A percentile compares a stretch with the other conserved stretches of the same genome.
Conservation (phyloP, 192 early-diverging fungal genomes). For the Gigaspora rosea region DNA sequence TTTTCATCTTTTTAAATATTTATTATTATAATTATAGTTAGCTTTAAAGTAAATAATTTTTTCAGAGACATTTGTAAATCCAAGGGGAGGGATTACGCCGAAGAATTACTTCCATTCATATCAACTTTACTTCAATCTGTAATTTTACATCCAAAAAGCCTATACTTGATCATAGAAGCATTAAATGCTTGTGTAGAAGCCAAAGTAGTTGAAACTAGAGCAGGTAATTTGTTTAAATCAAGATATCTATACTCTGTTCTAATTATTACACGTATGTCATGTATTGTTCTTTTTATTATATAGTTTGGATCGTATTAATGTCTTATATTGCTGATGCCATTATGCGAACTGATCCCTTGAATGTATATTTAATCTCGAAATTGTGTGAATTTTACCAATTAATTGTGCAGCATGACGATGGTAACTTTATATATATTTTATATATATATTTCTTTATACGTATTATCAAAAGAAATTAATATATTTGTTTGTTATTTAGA, state of each 20-base stretch:
- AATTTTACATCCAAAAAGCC: slow-evolving; percentile 42
- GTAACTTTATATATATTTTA: slow-evolving; percentile 34
- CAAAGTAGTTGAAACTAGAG: slow-evolving; percentile 47
- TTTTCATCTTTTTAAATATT: background rate
- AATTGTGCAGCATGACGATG: slow-evolving; percentile 50
- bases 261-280: background rate
- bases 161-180: slow-evolving; percentile 52
- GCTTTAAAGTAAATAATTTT: background rate
- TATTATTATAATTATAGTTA: background rate
- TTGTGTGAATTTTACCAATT: slow-evolving; percentile 55
- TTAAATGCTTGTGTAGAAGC: slow-evolving; percentile 47
- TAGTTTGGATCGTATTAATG: slow-evolving; percentile 53
- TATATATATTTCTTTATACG: background rate
- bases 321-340: slow-evolving; percentile 48
- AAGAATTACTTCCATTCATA: slow-evolving; percentile 54
- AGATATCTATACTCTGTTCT: background rate
- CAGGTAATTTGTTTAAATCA: slow-evolving; percentile 34
- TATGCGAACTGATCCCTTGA: slow-evolving; percentile 28
- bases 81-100: slow-evolving; percentile 45
- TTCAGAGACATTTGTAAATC: slow-evolving; percentile 49
- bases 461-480: background rate
- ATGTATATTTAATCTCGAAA: slow-evolving; percentile 34
- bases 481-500: slow-evolving; percentile 34
- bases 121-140: slow-evolving; percentile 49
- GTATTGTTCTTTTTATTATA: background rate